Evolutionary conservation across 2,329 filamentous ascomycete species (phyloP).

Genomic region (Hypoxylon sp.): DNA sequence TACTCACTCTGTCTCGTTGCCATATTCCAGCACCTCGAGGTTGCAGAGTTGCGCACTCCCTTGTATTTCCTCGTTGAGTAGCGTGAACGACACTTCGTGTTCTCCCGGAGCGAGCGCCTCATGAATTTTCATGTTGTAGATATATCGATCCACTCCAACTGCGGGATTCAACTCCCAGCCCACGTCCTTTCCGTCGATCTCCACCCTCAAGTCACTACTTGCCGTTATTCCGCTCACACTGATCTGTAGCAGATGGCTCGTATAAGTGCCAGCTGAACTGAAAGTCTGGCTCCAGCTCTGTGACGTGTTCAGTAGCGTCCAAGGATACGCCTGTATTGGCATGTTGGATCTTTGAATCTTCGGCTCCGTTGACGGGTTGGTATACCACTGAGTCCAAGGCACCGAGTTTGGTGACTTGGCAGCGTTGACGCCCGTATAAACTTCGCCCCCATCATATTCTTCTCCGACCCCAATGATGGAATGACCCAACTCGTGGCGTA

Average conservation of each 20-base stretch:
- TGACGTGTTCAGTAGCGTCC: conserved; percentile 52
- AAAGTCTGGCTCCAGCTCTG: conserved; percentile 50
- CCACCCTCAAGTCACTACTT: conserved; percentile 50
- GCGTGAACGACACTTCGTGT: conserved; percentile 49
- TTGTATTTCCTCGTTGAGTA: conserved; percentile 50
- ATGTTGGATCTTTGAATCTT: conserved; percentile 52
- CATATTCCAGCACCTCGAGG: conserved; percentile 53
- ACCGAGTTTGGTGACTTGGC: conserved; percentile 43
- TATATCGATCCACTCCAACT: conserved; percentile 52
- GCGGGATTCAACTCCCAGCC: conserved; percentile 52
- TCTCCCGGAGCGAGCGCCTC: conserved; percentile 46
- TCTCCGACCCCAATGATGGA: conserved; percentile 54
- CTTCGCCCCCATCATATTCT: conserved; percentile 52
- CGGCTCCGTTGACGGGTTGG: conserved; percentile 47
- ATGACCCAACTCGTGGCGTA: conserved; percentile 54
- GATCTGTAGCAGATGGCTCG: conserved; percentile 51
- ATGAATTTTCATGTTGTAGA: conserved; percentile 52
- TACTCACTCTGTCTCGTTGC: conserved; percentile 49
- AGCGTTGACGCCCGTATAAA: conserved; percentile 52
- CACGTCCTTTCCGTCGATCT: conserved; percentile 51
- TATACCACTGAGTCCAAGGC: conserved; percentile 54
- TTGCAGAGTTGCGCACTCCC: conserved; percentile 54
- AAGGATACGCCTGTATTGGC: conserved; percentile 55
- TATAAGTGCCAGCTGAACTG: conserved; percentile 51
- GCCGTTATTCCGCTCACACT: conserved; percentile 52